phyloP scores from a whole-genome alignment of 2,329 filamentous ascomycete genomes.

The Alternaria ethzedia region DNA sequence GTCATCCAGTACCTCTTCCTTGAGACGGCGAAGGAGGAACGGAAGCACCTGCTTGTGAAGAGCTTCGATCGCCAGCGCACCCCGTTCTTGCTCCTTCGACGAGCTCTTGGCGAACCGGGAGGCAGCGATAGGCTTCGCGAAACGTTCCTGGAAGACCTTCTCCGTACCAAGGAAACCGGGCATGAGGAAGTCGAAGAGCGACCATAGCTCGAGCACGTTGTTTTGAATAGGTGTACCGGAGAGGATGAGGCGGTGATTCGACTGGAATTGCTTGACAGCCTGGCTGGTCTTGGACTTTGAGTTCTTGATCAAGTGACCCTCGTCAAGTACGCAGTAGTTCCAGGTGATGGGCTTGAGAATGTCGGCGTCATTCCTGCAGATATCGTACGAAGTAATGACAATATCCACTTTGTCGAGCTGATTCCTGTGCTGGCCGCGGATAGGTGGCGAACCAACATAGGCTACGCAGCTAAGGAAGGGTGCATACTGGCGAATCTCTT shows the following conservation, averaged over 20 bases:
- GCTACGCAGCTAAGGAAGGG: slow-evolving; percentile 89
- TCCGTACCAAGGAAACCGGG: slow-evolving; percentile 95
- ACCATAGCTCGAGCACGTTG: slow-evolving; percentile 96
- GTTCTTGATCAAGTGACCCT: slow-evolving; percentile 98
- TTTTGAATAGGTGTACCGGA: slow-evolving; percentile 98
- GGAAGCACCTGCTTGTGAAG: slow-evolving; percentile 97
- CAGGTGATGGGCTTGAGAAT: slow-evolving; percentile 81
- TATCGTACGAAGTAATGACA: slow-evolving; percentile 97
- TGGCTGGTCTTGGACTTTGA: slow-evolving; percentile 94
- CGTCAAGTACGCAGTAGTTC: slow-evolving; percentile 97
- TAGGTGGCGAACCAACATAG: slow-evolving; percentile 86
- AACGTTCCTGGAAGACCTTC: slow-evolving; percentile 95
- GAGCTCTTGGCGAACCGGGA: slow-evolving; percentile 96
- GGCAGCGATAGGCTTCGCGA: slow-evolving; percentile 92
- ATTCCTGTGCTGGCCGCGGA: slow-evolving; percentile 74
- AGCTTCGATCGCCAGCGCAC: slow-evolving; percentile 95
- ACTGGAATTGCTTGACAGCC: slow-evolving; percentile 86
- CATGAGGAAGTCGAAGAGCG: slow-evolving; percentile 98
- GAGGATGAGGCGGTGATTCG: slow-evolving; percentile 93
- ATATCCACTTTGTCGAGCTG: slow-evolving; percentile 81
- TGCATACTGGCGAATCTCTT: slow-evolving; percentile 94
- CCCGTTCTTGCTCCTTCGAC: slow-evolving; percentile 96
- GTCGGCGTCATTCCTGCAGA: slow-evolving; percentile 95
- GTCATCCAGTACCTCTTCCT: slow-evolving; percentile 96
- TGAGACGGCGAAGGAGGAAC: slow-evolving; percentile 92